Evolutionary conservation across 805 yeast species (phyloP), one percentile per base, ranked within the genome.

Genomic region (Candida schatavii): DNA sequence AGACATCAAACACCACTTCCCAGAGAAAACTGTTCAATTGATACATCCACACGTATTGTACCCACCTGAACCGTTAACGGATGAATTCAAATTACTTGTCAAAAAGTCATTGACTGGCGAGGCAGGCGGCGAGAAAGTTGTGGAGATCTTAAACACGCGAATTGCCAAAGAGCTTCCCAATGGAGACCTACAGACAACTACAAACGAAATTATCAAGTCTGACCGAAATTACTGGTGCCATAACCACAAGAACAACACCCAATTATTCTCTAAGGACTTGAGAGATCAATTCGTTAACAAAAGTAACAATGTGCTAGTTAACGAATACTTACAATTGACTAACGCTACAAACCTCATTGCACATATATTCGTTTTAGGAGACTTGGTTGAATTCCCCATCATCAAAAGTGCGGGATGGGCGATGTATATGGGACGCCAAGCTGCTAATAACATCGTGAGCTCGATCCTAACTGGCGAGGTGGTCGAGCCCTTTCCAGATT

Each of bases 331-430:
- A 27, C 74, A 69, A 44, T 51, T 68, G 28, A 39, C 50, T 13
- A 51, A 46, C 45, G 52, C 44, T 7, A 44, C 45, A 2, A 46
- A 46, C 23, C 40, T 47, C 23, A 21, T 57, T 9, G 50, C 44
- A 15, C 57, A 65, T 41, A 50, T 68, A 37, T 69, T 68, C 42
- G 64, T 54, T 27, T 41, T 67, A 19, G 74, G 74, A 5, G 73
- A 69, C 47, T 51, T 68, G 45, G 67, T 66, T 3, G 70, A 68
- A 34, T 42, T 61, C 22, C 66, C 70, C 23, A 65, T 67, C 39
- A 66, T 69, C 46, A 69, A 69, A 51, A 62, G 68, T 35, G 74
- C 74, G 2, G 74, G 74, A 2, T 69, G 74, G 74, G 74, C 73
- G 3, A 58, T 67, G 52, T 68, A 64, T 47, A 65, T 62, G 62